These are phyloP conservation scores for Ophiostoma pallidulum DNA, from an alignment of 2,329 filamentous ascomycete species.

Conservation along the genomic window DNA sequence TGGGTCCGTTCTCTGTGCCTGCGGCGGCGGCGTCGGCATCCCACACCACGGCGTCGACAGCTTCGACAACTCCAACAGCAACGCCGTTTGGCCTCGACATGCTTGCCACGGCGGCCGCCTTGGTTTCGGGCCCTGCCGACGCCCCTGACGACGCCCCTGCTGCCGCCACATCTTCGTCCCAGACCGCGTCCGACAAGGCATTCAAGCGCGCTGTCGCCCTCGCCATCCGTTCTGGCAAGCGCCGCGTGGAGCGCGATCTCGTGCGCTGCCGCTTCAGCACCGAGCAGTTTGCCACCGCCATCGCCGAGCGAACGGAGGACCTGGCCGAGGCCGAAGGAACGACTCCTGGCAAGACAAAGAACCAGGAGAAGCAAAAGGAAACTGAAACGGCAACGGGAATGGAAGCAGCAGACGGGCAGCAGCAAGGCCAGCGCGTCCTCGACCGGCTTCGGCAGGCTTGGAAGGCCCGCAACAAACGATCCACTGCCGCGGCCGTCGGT, in stretches of 20 bases:
- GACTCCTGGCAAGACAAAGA: background rate
- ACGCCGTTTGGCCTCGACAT: no score
- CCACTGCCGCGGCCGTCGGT: background rate
- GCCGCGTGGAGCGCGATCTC: background rate
- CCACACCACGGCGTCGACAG: no score
- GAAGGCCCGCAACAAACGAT: background rate
- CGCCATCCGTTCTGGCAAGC: background rate
- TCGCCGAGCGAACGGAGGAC: background rate
- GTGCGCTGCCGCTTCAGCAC: background rate
- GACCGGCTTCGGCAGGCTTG: background rate
- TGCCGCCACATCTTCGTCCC: background rate
- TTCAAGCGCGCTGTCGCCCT: conserved; percentile 3
- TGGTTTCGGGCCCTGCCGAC: no score
- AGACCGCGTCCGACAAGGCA: background rate
- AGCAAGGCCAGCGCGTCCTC: background rate
- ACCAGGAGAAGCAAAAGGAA: background rate
- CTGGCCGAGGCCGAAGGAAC: background rate
- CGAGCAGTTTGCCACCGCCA: background rate
- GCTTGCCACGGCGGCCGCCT: no score
- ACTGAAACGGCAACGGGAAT: background rate
- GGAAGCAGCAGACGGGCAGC: no score
- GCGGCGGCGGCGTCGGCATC: no score
- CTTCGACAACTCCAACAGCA: no score
- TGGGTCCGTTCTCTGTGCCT: background rate
- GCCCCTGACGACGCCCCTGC: no score